Conservation (phyloP, 2,329 filamentous ascomycete genomes). For the Allantophomopsis cytisporea region DNA sequence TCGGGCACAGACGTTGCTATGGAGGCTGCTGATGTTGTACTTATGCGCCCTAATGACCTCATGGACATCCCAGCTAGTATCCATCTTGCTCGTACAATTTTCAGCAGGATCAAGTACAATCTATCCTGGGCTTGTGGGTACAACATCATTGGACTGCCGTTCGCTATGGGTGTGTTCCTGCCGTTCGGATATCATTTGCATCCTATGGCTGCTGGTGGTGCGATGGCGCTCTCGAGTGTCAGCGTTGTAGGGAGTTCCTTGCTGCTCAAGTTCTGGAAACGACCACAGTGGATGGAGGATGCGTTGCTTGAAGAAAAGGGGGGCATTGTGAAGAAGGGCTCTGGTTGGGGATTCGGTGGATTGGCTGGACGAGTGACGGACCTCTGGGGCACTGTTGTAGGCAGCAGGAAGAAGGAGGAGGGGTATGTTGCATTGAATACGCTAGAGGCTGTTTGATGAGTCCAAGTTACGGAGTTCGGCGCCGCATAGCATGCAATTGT, state of each 20-base stretch:
- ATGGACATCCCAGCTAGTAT: conserved; percentile 87
- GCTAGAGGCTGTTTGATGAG: conserved; percentile 10
- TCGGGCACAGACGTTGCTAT: conserved; percentile 94
- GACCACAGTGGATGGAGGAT: conserved; percentile 78
- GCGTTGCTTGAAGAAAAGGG: conserved; percentile 48
- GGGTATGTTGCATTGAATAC: conserved; percentile 43
- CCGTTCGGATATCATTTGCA: conserved; percentile 80
- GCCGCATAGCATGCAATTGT: no score
- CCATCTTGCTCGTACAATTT: conserved; percentile 71
- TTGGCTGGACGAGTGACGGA: conserved; percentile 28
- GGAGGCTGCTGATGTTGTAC: conserved; percentile 89
- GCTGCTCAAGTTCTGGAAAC: conserved; percentile 73
- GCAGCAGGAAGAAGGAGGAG: conserved; percentile 26
- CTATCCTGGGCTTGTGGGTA: conserved; percentile 87
- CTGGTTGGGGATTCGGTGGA: conserved; percentile 21
- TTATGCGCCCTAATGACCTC: conserved; percentile 85
- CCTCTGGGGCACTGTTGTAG: conserved; percentile 21
- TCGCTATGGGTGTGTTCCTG: conserved; percentile 93
- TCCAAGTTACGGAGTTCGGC: no score
- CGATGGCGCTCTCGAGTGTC: conserved; percentile 85
- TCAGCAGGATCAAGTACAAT: conserved; percentile 87
- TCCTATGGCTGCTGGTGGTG: conserved; percentile 86
- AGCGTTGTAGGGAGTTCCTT: conserved; percentile 79
- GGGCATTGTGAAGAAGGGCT: conserved; percentile 16
- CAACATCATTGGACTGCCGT: conserved; percentile 81